Evolutionary conservation across 2,329 filamentous ascomycete species (phyloP).

Genomic region (Cryphonectria nitschkei): DNA sequence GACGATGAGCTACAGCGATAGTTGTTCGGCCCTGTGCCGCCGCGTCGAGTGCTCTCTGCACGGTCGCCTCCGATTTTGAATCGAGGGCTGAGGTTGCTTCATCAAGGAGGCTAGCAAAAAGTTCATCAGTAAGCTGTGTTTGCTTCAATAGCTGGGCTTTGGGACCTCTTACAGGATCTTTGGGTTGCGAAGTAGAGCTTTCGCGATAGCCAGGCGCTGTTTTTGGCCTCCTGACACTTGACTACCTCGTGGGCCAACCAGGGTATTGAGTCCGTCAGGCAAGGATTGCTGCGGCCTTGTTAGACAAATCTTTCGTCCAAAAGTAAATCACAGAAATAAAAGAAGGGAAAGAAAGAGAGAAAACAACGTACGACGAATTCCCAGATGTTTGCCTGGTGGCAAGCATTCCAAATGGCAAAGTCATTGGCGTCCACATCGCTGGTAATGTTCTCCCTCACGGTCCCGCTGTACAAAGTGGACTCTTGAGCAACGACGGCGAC

Average conservation of each 20-base stretch:
- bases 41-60: not conserved
- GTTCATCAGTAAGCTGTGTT: not conserved
- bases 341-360: no score
- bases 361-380: not conserved
- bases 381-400: not conserved
- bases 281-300: not conserved
- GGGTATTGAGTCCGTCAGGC: not conserved
- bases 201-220: not conserved
- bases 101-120: not conserved
- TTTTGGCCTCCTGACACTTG: not conserved
- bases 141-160: not conserved
- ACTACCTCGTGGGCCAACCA: not conserved
- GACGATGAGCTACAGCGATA: not conserved
- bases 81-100: not conserved
- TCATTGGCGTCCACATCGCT: not conserved
- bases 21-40: not conserved
- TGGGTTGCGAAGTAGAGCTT: not conserved
- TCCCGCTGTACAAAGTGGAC: not conserved
- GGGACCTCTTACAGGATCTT: not conserved
- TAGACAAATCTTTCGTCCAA: not conserved
- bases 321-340: not conserved
- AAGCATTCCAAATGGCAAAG: not conserved
- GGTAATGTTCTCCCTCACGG: not conserved
- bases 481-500: not conserved
- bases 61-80: not conserved